Percentiles rank a stretch among this genome's conserved stretches.
These are phyloP conservation scores for Cucumis hystrix DNA, from an alignment of 306 rosid genomes.

Conservation along the genomic window DNA sequence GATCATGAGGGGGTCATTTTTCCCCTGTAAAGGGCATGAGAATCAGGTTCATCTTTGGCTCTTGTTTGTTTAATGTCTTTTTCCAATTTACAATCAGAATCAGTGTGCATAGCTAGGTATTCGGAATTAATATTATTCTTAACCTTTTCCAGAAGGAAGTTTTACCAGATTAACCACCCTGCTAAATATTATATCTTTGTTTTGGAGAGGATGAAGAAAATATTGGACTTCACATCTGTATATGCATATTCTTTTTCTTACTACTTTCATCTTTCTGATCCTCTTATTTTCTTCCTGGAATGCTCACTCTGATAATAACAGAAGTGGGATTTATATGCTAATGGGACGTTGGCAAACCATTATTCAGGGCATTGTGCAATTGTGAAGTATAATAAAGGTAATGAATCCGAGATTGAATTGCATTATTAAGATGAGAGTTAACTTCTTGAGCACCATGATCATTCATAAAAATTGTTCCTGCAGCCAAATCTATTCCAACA, in stretches of 20 bases:
- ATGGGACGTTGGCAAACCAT: conserved; percentile 68
- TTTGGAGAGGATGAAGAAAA: neutral
- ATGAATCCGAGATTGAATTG: neutral
- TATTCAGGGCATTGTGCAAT: conserved; percentile 74
- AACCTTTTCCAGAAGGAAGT: too few species aligned
- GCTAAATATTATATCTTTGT: neutral
- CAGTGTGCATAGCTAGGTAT: neutral
- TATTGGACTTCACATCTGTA: neutral
- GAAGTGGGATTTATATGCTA: conserved; percentile 61
- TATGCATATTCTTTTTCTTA: neutral
- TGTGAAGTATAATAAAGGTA: conserved; percentile 37
- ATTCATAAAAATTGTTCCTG: conserved; percentile 14
- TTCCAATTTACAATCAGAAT: neutral
- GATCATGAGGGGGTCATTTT: conserved; percentile 41
- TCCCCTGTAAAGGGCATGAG: conserved; percentile 49
- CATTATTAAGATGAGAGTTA: neutral
- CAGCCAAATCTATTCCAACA: conserved; percentile 25
- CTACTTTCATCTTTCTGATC: neutral
- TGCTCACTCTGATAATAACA: conserved; percentile 21
- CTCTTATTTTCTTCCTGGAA: conserved; percentile 6
- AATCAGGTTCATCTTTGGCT: conserved; percentile 51
- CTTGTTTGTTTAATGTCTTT: neutral
- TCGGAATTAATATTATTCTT: neutral
- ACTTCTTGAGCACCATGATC: neutral
- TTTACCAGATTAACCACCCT: neutral